A percentile compares a stretch with the other conserved stretches of the same genome.
Evolutionary conservation across 1,284 basidiomycete species (phyloP).

Genomic region (Trichosporon faecale): DNA sequence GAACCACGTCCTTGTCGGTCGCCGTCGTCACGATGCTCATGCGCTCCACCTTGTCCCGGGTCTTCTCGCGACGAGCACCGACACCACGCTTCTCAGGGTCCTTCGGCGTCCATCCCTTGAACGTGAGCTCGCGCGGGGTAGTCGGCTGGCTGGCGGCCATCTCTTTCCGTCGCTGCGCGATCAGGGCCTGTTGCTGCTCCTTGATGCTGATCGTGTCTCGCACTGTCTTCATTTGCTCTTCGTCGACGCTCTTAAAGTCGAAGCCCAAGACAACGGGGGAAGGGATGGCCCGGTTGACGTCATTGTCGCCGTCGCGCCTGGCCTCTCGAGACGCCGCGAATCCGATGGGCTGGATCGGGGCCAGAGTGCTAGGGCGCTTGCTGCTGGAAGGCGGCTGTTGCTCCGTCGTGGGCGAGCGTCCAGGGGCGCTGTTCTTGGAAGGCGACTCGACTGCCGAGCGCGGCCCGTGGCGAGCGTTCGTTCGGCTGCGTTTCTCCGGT

Average conservation of each 20-base stretch:
- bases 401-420: conserved; percentile 14
- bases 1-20: conserved; percentile 40
- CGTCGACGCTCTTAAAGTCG: conserved; percentile 47
- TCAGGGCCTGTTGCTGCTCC: conserved; percentile 50
- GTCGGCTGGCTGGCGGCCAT: conserved; percentile 36
- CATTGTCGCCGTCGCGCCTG: conserved; percentile 35
- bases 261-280: conserved; percentile 50
- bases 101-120: conserved; percentile 48
- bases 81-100: conserved; percentile 37
- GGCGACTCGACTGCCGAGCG: conserved; percentile 21
- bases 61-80: conserved; percentile 46
- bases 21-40: conserved; percentile 44
- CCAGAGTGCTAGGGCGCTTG: conserved; percentile 21
- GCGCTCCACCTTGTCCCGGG: conserved; percentile 45
- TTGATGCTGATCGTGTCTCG: conserved; percentile 49
- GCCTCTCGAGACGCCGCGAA: conserved; percentile 43
- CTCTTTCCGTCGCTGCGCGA: conserved; percentile 44
- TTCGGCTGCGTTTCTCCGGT: conserved; percentile 25
- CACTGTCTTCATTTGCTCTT: conserved; percentile 48
- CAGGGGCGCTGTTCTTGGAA: conserved; percentile 17
- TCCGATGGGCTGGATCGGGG: conserved; percentile 45
- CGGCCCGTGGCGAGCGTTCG: conserved; percentile 12
- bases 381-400: conserved; percentile 11
- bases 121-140: conserved; percentile 45
- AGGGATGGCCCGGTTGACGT: conserved; percentile 33